These are phyloP conservation scores for Cladorrhinum samala DNA, from an alignment of 495 filamentous ascomycete genomes.

Conservation along the genomic window DNA sequence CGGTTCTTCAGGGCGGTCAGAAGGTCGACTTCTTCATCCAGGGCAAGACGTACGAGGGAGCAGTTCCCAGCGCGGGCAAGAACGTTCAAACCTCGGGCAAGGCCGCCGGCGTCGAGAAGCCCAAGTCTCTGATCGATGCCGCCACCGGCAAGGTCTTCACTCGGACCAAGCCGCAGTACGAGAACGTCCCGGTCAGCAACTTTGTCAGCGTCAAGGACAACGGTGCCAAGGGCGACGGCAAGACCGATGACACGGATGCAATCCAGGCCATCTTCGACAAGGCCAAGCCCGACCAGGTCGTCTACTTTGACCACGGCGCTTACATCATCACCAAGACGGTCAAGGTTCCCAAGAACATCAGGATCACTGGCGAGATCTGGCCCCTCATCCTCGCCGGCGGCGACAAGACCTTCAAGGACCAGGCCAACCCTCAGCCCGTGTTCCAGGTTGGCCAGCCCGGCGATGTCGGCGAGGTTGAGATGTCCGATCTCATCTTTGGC, in stretches of 20 bases:
- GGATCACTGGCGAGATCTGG: constrained; percentile 88
- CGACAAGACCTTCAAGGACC: constrained; percentile 57
- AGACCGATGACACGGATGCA: constrained; percentile 59
- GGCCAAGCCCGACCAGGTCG: constrained; percentile 54
- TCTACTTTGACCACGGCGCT: constrained; percentile 89
- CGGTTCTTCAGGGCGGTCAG: constrained; percentile 64
- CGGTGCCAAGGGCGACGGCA: constrained; percentile 76
- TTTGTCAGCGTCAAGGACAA: constrained; percentile 70
- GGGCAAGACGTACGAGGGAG: constrained; percentile 58
- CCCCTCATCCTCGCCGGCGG: constrained; percentile 82
- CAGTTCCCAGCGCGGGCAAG: constrained; percentile 32
- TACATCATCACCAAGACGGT: constrained; percentile 83
- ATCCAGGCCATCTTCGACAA: constrained; percentile 68
- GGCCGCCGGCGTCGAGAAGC: constrained; percentile 48
- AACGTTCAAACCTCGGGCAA: constrained; percentile 45
- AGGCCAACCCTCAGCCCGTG: constrained; percentile 61
- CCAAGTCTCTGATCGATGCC: constrained; percentile 48
- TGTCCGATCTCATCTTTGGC: constrained; percentile 75
- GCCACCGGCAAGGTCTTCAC: constrained; percentile 53
- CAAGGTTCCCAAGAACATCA: constrained; percentile 70
- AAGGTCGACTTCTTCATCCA: constrained; percentile 68
- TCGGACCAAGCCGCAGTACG: constrained; percentile 70
- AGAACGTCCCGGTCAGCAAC: constrained; percentile 45
- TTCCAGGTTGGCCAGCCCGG: constrained; percentile 76
- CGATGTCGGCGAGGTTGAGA: constrained; percentile 72